phyloP scores from a whole-genome alignment of 805 yeast species.

The Soucietia sequanensis region DNA sequence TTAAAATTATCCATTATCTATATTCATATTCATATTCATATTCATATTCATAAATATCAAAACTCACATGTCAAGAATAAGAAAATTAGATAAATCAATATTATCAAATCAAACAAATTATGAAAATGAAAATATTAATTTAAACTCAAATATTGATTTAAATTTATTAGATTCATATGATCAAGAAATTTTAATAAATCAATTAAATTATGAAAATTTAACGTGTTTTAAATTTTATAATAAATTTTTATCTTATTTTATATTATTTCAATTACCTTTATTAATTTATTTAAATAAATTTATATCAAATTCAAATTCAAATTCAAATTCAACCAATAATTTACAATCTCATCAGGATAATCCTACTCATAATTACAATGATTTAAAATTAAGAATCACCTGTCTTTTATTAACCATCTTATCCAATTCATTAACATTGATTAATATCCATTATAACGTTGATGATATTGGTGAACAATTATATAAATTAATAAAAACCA shows the following conservation, averaged over 20 bases:
- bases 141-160: neutral
- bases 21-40: neutral
- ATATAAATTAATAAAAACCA: neutral
- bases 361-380: constrained; percentile 2
- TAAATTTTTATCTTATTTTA: constrained; percentile 1
- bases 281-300: constrained; percentile 2
- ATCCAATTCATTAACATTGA: neutral
- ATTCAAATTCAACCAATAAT: neutral
- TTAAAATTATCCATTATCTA: no score
- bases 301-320: no score
- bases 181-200: constrained; percentile 7
- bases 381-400: constrained; percentile 1
- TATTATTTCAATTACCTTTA: constrained; percentile 2
- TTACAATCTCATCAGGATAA: neutral
- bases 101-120: constrained; percentile 8
- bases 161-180: constrained; percentile 8
- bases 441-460: neutral
- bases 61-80: constrained; percentile 10
- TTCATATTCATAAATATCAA: neutral
- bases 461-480: no score
- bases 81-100: constrained; percentile 13
- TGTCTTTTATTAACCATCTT: neutral
- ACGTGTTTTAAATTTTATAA: constrained; percentile 1
- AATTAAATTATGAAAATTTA: constrained; percentile 2
- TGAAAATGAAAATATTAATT: neutral